Evolutionary conservation across 2,329 filamentous ascomycete genomes (phyloP).

Genomic region (Myriosclerotinia scirpicola): DNA sequence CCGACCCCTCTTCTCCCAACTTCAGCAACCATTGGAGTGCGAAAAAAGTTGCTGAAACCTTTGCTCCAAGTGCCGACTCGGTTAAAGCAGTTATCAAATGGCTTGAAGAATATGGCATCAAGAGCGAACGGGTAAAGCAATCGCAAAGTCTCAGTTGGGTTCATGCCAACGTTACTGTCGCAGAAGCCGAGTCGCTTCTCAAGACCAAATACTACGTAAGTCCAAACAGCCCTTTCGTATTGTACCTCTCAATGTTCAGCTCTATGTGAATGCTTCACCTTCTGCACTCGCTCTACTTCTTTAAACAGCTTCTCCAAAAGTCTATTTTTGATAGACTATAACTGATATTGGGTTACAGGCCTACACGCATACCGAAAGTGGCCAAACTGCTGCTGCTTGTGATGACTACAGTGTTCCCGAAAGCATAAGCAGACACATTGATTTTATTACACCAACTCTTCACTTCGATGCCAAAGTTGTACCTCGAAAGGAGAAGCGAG

Average conservation of each 20-base stretch:
- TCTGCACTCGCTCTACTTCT: background rate
- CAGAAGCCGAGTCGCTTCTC: conserved; percentile 52
- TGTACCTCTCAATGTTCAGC: background rate
- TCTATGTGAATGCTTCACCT: background rate
- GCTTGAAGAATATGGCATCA: conserved; percentile 54
- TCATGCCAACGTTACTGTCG: conserved; percentile 40
- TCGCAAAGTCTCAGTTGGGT: conserved; percentile 42
- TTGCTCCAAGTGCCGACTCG: conserved; percentile 46
- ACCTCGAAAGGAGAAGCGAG: conserved; percentile 18
- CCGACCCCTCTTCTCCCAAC: conserved; percentile 37
- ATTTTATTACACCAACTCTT: conserved; percentile 27
- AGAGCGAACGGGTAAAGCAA: conserved; percentile 48
- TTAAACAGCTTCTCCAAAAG: background rate
- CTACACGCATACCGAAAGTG: conserved; percentile 29
- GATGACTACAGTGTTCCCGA: conserved; percentile 26
- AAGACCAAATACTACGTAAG: conserved; percentile 47
- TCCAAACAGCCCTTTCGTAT: background rate
- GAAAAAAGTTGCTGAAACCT: conserved; percentile 40
- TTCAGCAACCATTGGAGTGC: conserved; percentile 24
- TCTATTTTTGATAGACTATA: background rate
- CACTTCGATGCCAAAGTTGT: conserved; percentile 27
- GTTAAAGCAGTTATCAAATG: conserved; percentile 48
- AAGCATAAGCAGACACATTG: conserved; percentile 22
- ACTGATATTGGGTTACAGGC: background rate
- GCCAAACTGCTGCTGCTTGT: conserved; percentile 29